These are phyloP conservation scores for Paracoccidioides lutzii DNA, from an alignment of 2,329 filamentous ascomycete species.

Conservation along the genomic window DNA sequence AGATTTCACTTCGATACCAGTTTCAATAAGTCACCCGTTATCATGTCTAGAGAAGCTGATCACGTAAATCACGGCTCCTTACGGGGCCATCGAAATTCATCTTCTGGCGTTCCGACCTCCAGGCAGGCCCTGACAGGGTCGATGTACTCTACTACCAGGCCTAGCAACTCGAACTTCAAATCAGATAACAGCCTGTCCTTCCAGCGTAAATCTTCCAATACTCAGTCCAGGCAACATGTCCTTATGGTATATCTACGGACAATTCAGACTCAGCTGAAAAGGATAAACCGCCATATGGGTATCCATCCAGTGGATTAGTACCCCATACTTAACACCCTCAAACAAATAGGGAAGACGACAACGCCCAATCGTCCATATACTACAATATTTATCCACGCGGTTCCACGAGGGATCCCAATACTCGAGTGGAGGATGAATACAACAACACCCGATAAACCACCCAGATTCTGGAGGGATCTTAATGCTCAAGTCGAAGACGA, in stretches of 20 bases:
- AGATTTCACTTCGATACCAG: background rate
- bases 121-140: background rate
- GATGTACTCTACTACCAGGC: background rate
- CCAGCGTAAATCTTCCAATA: background rate
- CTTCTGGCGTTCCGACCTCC: background rate
- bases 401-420: background rate
- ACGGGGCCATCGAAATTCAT: background rate
- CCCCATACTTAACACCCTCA: background rate
- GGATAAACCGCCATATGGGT: background rate
- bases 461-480: background rate
- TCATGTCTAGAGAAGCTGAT: background rate
- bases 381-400: background rate
- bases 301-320: background rate
- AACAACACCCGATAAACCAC: background rate
- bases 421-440: background rate
- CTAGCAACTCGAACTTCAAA: background rate
- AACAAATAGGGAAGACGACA: background rate
- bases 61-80: background rate
- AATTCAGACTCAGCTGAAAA: background rate
- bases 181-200: background rate
- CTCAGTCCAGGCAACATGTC: background rate
- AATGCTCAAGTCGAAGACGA: background rate
- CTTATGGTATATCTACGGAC: background rate
- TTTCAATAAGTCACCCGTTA: background rate
- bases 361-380: background rate